A percentile compares a stretch with the other conserved stretches of the same genome.
Evolutionary conservation across 176 grass and related monocot genomes (phyloP).

Genomic region (Phoenix roebelenii): DNA sequence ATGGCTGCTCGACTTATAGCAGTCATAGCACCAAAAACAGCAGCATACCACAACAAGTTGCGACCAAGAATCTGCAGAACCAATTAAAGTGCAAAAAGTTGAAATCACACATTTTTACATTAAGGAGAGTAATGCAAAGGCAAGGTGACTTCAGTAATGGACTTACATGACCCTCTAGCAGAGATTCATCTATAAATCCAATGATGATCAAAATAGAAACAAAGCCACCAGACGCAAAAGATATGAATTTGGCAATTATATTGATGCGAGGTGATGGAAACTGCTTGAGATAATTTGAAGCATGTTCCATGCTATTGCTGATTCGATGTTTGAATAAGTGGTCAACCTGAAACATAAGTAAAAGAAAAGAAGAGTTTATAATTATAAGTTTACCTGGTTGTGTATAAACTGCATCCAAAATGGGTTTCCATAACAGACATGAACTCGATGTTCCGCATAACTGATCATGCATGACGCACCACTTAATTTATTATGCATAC

Average conservation of each 20-base stretch:
- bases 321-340: constrained; percentile 96
- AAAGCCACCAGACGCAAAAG: constrained; percentile 95
- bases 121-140: neutral
- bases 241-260: constrained; percentile 88
- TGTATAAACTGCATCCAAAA: too few species aligned
- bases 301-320: constrained; percentile 74
- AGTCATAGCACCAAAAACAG: constrained; percentile 92
- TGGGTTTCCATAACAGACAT: too few species aligned
- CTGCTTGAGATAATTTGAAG: constrained; percentile 91
- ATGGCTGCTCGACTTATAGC: constrained; percentile 83
- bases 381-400: neutral
- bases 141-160: neutral
- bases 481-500: too few species aligned
- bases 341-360: constrained; percentile 51
- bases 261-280: constrained; percentile 89
- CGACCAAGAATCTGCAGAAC: constrained; percentile 64
- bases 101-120: neutral
- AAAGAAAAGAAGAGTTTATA: neutral
- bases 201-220: constrained; percentile 87
- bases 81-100: constrained; percentile 11
- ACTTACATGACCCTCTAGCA: constrained; percentile 93
- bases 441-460: too few species aligned
- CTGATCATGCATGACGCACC: too few species aligned
- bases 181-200: constrained; percentile 82
- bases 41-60: constrained; percentile 96